Conservation (phyloP, 2,329 filamentous ascomycete genomes). For the Curvularia hawaiiensis region DNA sequence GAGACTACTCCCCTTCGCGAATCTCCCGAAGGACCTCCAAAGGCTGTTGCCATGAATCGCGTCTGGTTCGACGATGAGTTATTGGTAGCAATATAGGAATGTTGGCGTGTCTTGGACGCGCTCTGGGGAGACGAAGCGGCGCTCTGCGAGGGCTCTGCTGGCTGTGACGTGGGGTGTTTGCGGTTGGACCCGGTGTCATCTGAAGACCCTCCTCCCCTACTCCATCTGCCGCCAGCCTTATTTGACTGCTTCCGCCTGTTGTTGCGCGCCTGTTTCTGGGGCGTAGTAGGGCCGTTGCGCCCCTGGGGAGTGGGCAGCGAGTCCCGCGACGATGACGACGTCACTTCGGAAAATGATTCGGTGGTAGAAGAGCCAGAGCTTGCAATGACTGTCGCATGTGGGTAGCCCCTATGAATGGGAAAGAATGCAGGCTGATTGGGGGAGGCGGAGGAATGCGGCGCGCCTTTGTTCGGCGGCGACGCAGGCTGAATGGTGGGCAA, state of each 20-base stretch:
- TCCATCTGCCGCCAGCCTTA: conserved; percentile 37
- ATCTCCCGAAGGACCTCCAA: conserved; percentile 47
- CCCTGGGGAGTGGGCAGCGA: conserved; percentile 33
- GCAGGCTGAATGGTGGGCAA: conserved; percentile 38
- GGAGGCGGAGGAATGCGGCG: conserved; percentile 24
- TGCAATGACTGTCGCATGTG: conserved; percentile 37
- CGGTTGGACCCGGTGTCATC: conserved; percentile 36
- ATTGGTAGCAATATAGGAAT: conserved; percentile 22
- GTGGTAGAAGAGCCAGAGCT: conserved; percentile 33
- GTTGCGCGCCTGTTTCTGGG: conserved; percentile 36
- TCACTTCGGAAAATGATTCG: conserved; percentile 36
- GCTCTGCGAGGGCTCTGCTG: conserved; percentile 23
- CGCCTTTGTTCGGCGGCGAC: conserved; percentile 37
- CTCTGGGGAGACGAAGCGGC: conserved; percentile 25
- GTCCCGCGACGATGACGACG: conserved; percentile 38
- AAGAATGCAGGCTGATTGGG: conserved; percentile 18
- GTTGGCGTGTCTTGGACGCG: conserved; percentile 24
- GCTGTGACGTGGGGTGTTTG: conserved; percentile 29
- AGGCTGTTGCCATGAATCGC: conserved; percentile 46
- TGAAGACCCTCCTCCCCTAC: conserved; percentile 33
- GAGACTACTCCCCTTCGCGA: conserved; percentile 49
- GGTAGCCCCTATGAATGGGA: conserved; percentile 18
- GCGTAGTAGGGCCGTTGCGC: conserved; percentile 30
- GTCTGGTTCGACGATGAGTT: conserved; percentile 24
- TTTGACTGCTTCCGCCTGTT: conserved; percentile 35